Base-by-base conservation (phyloP, 2,329 filamentous ascomycete genomes). In the Fusarium humuli region DNA sequence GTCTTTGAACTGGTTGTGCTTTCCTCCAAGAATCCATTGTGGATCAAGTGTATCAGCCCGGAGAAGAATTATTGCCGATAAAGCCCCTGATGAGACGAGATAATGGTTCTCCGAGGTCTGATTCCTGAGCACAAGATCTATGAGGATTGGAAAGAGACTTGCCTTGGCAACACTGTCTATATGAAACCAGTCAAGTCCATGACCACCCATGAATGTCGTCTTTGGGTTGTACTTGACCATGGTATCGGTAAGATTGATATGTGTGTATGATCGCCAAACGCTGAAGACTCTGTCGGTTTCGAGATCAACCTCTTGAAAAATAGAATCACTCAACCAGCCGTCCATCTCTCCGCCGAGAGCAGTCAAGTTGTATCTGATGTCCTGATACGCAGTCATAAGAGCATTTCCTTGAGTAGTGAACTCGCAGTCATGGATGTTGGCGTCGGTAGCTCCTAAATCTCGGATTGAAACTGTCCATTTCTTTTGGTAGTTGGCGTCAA, bases 1-100 rank as follows among this genome's bases (percentile, higher is more conserved):
- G 48, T 81, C 79, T 29, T 47, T 42, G 61, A 80, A 81, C 45
- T 77, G 72, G 53, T 78, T 81, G 13, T 67, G 42, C 48, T 72
- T 71, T 29, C 79, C 79, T 30, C 79, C 79, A n/a, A 81, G 73
- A 6, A 73, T 70, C 80, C 79, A 81, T 40, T 77, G 60, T 7
- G 74, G 72, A 22, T 73, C 52, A 12, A 79, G 78, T 22, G 67
- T 73, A 6, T 69, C 63, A 14, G 70, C 70, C 32, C 69, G 67
- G 50, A 81, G 72, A 46, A 77, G 76, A n/a, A 71, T 64, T 23
- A 81, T 70, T 7, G 72, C 68, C n/a, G 73, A 75, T 1, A 77
- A 73, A 32, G 77, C 75, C 2, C 75, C 76, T 5, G 72, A 75
- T 3, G 78, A 79, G 25, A 81, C 62, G 42, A 81, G 64, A 57